Conservation (phyloP, 1,139 yeast species). For the Kodamaea derodonti region DNA sequence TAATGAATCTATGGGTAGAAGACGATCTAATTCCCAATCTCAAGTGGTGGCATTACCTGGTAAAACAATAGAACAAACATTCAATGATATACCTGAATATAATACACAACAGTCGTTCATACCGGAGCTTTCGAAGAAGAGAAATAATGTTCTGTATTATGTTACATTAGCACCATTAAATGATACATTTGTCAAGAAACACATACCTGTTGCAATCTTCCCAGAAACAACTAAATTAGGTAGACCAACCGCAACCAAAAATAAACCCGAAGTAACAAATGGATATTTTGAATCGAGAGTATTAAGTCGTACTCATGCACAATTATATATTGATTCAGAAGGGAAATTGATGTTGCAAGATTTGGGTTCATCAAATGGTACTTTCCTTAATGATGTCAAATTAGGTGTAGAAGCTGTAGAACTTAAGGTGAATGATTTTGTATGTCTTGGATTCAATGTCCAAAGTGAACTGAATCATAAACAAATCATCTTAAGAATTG, state of each 20-base stretch:
- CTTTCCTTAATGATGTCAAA: conserved; percentile 77
- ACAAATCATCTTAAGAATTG: conserved; percentile 78
- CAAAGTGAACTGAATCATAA: conserved; percentile 79
- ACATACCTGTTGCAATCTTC: conserved; percentile 69
- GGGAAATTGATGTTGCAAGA: conserved; percentile 79
- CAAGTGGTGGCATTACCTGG: conserved; percentile 21
- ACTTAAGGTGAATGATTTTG: conserved; percentile 68
- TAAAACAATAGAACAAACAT: conserved; percentile 2
- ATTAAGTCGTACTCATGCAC: conserved; percentile 90
- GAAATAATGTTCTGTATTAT: conserved; percentile 43
- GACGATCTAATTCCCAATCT: conserved; percentile 40
- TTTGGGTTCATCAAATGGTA: conserved; percentile 89
- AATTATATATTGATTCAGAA: conserved; percentile 65
- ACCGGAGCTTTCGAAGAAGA: conserved; percentile 19
- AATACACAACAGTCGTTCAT: conserved; percentile 4
- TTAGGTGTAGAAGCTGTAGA: conserved; percentile 63
- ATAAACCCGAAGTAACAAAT: conserved; percentile 73
- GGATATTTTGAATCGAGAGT: conserved; percentile 96
- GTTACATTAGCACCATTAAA: conserved; percentile 73
- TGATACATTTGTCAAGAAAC: conserved; percentile 77
- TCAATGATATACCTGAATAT: neutral
- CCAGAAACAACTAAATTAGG: conserved; percentile 89
- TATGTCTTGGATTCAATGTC: conserved; percentile 90
- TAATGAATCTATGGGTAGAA: conserved; percentile 15
- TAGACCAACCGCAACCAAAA: conserved; percentile 73